These are phyloP conservation scores for Candida broadrunensis DNA, from an alignment of 805 yeast genomes.

Conservation along the genomic window DNA sequence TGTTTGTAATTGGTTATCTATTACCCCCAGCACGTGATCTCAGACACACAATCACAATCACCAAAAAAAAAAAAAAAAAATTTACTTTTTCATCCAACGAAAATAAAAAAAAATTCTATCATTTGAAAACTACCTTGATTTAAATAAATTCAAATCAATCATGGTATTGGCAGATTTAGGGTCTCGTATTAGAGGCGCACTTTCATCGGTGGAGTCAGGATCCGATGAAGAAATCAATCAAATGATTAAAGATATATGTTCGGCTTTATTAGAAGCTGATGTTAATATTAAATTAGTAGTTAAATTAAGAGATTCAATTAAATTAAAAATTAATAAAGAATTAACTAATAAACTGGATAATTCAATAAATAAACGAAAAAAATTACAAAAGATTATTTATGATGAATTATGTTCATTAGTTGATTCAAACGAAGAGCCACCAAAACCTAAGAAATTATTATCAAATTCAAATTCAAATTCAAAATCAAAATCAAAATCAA, in stretches of 20 bases:
- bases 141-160: not conserved
- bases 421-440: slow-evolving; percentile 62
- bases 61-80: too few species aligned
- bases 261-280: slow-evolving; percentile 90
- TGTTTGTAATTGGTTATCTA: too few species aligned
- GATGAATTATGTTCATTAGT: slow-evolving; percentile 88
- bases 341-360: slow-evolving; percentile 43
- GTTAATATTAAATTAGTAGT: slow-evolving; percentile 86
- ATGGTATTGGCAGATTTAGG: slow-evolving; percentile 49
- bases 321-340: slow-evolving; percentile 47
- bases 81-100: too few species aligned
- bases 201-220: slow-evolving; percentile 39
- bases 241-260: slow-evolving; percentile 83
- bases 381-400: slow-evolving; percentile 87
- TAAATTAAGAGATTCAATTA: slow-evolving; percentile 61
- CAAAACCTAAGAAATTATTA: slow-evolving; percentile 79
- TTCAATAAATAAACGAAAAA: slow-evolving; percentile 70
- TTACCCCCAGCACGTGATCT: too few species aligned
- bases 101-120: too few species aligned
- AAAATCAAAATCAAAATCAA: not conserved
- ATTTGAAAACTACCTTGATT: too few species aligned
- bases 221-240: slow-evolving; percentile 35
- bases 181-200: slow-evolving; percentile 39
- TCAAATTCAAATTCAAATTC: slow-evolving; percentile 7
- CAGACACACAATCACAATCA: too few species aligned